Percentiles rank a stretch among this genome's conserved stretches.
Evolutionary conservation across 345 rosid species (phyloP).

Genomic region (Salix purpurea): DNA sequence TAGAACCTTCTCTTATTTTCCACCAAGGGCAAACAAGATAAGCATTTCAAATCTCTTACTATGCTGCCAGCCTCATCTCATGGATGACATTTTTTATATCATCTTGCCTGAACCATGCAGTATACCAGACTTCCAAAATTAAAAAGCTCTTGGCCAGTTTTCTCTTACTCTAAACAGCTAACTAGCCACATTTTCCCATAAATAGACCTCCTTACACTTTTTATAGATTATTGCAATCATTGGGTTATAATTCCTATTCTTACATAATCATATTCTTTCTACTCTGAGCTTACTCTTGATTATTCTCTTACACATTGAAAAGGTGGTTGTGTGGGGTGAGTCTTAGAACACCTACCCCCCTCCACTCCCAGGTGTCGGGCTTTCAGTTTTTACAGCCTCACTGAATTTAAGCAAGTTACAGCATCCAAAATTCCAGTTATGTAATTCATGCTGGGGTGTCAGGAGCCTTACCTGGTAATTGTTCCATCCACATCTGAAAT

Average conservation of each 20-base stretch:
- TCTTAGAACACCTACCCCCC: no score
- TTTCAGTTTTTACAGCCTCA: no score
- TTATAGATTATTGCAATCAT: neutral
- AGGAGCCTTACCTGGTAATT: slow-evolving; percentile 66
- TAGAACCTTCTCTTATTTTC: neutral
- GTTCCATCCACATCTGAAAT: slow-evolving; percentile 97
- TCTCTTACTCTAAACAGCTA: neutral
- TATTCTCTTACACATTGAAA: neutral
- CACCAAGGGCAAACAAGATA: neutral
- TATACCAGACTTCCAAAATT: neutral
- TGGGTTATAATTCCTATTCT: no score
- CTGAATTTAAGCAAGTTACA: neutral
- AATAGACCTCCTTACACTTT: neutral
- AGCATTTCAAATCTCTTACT: neutral
- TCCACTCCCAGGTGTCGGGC: no score
- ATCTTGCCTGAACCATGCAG: neutral
- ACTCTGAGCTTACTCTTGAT: neutral
- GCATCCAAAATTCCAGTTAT: neutral
- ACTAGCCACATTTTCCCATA: no score
- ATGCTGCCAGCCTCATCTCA: neutral
- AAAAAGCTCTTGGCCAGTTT: neutral
- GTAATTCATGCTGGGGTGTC: neutral
- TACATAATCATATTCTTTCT: neutral
- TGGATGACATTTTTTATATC: no score
- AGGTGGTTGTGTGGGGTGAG: no score